These are phyloP conservation scores for Filobasidium floriforme DNA, from an alignment of 768 basidiomycete genomes.

Conservation along the genomic window DNA sequence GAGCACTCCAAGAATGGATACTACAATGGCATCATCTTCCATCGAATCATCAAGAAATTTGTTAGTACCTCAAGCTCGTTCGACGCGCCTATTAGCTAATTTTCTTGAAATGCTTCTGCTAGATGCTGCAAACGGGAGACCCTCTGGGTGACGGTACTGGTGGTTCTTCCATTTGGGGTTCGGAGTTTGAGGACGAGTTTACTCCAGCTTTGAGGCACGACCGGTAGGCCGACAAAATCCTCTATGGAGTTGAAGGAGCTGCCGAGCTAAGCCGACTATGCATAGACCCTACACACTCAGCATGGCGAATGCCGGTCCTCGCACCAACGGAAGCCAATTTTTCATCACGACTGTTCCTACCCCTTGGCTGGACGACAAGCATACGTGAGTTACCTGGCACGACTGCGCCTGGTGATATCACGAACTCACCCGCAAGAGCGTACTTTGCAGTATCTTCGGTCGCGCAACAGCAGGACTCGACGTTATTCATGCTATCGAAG, in stretches of 20 bases:
- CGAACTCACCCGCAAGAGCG: neutral
- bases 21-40: conserved; percentile 89
- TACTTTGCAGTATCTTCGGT: conserved; percentile 83
- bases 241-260: neutral
- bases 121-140: conserved; percentile 93
- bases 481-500: conserved; percentile 79
- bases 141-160: conserved; percentile 92
- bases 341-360: conserved; percentile 94
- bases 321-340: conserved; percentile 92
- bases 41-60: conserved; percentile 96
- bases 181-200: conserved; percentile 90
- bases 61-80: conserved; percentile 29
- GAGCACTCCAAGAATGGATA: conserved; percentile 81
- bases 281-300: conserved; percentile 83
- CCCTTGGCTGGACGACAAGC: conserved; percentile 70
- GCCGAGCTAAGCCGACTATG: neutral
- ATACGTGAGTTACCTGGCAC: conserved; percentile 40
- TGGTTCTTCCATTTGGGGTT: conserved; percentile 80
- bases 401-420: neutral
- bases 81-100: conserved; percentile 2
- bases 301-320: conserved; percentile 65
- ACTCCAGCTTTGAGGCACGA: conserved; percentile 82
- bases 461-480: conserved; percentile 78
- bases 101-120: neutral
- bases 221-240: conserved; percentile 51